phyloP scores from a whole-genome alignment of 2,329 filamentous ascomycete genomes.

The Fusarium pininemorale region DNA sequence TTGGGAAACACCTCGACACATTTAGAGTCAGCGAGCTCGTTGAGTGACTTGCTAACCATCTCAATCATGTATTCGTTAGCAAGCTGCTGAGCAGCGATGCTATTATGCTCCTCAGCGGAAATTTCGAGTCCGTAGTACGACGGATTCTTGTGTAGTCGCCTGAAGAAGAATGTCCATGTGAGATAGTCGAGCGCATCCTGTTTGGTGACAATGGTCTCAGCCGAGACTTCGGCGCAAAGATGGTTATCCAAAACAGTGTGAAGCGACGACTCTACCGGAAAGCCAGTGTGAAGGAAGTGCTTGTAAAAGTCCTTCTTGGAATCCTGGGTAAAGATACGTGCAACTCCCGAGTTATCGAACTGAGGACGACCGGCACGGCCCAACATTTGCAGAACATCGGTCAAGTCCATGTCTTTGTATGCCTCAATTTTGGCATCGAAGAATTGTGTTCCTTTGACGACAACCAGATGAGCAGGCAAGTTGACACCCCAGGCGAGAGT shows the following conservation, averaged over 20 bases:
- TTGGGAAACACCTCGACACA: constrained; percentile 87
- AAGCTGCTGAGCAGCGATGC: constrained; percentile 81
- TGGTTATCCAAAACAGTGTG: constrained; percentile 98
- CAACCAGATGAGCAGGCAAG: constrained; percentile 92
- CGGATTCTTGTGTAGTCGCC: constrained; percentile 95
- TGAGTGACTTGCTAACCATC: constrained; percentile 87
- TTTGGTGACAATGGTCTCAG: constrained; percentile 91
- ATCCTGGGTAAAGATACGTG: constrained; percentile 96
- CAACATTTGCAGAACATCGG: constrained; percentile 97
- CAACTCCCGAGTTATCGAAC: constrained; percentile 95
- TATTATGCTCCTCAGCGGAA: constrained; percentile 90
- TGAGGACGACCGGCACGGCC: constrained; percentile 94
- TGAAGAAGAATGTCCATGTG: constrained; percentile 99
- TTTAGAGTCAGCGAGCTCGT: constrained; percentile 82
- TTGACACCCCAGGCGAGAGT: constrained; percentile 99
- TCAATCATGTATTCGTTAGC: constrained; percentile 96
- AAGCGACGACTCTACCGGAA: constrained; percentile 94
- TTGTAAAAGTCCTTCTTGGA: constrained; percentile 99
- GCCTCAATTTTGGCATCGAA: constrained; percentile 98
- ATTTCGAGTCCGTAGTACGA: constrained; percentile 98
- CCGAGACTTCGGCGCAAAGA: constrained; percentile 91
- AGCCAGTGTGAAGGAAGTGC: constrained; percentile 97
- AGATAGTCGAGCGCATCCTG: constrained; percentile 97
- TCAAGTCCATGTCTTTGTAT: constrained; percentile 99
- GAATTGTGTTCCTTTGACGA: constrained; percentile 98